Conservation (phyloP, 1,139 yeast genomes). For the Pichia sp. region DNA sequence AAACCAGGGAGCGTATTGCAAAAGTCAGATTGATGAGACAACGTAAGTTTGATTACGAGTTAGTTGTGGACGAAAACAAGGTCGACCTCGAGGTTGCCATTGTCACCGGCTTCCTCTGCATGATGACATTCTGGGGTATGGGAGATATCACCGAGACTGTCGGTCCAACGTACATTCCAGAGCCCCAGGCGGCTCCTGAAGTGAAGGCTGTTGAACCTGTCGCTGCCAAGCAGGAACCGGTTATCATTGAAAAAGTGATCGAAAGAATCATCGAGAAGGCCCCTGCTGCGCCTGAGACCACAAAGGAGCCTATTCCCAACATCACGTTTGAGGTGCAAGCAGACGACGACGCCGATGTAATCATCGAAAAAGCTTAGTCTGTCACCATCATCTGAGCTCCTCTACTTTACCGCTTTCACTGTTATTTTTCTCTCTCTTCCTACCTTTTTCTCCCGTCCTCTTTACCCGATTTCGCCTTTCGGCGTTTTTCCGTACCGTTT, state of each 20-base stretch:
- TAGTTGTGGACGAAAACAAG: slow-evolving; percentile 45
- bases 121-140: slow-evolving; percentile 62
- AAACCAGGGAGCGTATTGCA: slow-evolving; percentile 49
- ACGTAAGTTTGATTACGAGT: slow-evolving; percentile 56
- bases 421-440: background rate
- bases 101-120: slow-evolving; percentile 55
- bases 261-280: slow-evolving; percentile 9
- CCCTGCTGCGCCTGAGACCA: background rate
- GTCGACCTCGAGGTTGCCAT: slow-evolving; percentile 49
- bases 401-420: background rate
- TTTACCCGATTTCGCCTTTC: no score
- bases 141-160: slow-evolving; percentile 51
- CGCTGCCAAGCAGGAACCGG: slow-evolving; percentile 7
- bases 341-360: slow-evolving; percentile 30
- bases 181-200: slow-evolving; percentile 13
- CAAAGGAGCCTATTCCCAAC: slow-evolving; percentile 18
- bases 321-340: slow-evolving; percentile 29
- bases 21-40: slow-evolving; percentile 54
- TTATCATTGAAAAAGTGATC: slow-evolving; percentile 11
- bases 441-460: background rate
- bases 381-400: background rate
- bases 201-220: background rate
- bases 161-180: slow-evolving; percentile 43
- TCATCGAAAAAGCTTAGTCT: slow-evolving; percentile 26
- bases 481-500: no score